Conservation (phyloP, 73 alveolate genomes). For the Paramecium pentaurelia region DNA sequence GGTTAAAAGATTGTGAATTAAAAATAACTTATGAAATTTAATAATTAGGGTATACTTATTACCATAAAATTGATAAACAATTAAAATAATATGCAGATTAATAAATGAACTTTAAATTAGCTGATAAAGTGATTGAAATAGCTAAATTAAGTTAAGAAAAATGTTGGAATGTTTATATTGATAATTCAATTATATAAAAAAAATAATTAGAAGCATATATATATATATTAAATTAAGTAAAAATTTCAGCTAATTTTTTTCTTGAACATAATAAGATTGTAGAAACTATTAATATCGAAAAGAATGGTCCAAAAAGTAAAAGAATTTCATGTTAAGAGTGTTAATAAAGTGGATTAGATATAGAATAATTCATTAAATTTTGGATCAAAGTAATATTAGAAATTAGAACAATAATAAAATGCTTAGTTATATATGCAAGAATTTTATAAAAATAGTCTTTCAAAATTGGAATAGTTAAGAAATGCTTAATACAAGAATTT, state of each 20-base stretch:
- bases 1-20: too few species aligned
- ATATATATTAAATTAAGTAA: background rate
- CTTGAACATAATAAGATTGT: background rate
- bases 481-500: background rate
- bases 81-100: too few species aligned
- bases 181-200: background rate
- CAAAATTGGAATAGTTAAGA: background rate
- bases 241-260: too few species aligned
- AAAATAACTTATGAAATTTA: too few species aligned
- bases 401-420: too few species aligned
- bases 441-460: background rate
- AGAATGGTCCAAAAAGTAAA: background rate
- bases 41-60: too few species aligned
- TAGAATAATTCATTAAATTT: too few species aligned
- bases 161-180: too few species aligned
- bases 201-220: background rate
- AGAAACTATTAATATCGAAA: background rate
- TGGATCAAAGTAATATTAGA: background rate
- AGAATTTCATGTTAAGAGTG: background rate
- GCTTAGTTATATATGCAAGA: background rate
- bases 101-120: too few species aligned
- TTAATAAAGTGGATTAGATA: background rate
- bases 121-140: too few species aligned
- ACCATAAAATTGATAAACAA: too few species aligned
- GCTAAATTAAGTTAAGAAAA: too few species aligned